Conservation (phyloP, 2,329 filamentous ascomycete genomes). For the Colletotrichum graminicola region DNA sequence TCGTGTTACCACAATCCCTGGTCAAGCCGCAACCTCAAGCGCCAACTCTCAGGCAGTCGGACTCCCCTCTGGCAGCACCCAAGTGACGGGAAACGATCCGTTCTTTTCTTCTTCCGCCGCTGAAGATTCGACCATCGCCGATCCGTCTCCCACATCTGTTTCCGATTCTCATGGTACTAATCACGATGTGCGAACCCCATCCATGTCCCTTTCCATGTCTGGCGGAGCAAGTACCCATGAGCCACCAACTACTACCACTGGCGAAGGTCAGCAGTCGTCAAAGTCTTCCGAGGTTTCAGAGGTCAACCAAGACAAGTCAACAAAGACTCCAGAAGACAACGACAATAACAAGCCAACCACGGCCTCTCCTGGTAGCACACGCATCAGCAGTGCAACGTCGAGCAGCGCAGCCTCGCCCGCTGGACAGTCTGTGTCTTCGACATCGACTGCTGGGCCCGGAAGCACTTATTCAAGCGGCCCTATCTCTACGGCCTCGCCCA, state of each 20-base stretch:
- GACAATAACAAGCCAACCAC: not conserved
- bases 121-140: too few species aligned
- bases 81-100: too few species aligned
- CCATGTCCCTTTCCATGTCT: not conserved
- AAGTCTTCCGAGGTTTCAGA: not conserved
- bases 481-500: not conserved
- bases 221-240: not conserved
- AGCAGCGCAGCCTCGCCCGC: not conserved
- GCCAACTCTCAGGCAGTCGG: not conserved
- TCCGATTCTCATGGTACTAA: not conserved
- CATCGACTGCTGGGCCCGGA: not conserved
- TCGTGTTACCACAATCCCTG: conserved; percentile 1
- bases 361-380: not conserved
- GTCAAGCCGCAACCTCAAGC: not conserved
- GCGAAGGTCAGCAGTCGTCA: not conserved
- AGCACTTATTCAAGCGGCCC: not conserved
- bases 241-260: not conserved
- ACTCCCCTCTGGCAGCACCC: not conserved
- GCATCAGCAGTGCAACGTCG: not conserved
- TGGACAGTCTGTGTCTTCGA: not conserved
- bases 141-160: not conserved
- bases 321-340: too few species aligned
- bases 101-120: too few species aligned
- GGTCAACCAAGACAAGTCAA: not conserved
- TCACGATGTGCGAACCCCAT: not conserved